A percentile compares a stretch with the other conserved stretches of the same genome.
Conservation (phyloP, 148 eudicot genomes). For the Selenicereus undatus region DNA sequence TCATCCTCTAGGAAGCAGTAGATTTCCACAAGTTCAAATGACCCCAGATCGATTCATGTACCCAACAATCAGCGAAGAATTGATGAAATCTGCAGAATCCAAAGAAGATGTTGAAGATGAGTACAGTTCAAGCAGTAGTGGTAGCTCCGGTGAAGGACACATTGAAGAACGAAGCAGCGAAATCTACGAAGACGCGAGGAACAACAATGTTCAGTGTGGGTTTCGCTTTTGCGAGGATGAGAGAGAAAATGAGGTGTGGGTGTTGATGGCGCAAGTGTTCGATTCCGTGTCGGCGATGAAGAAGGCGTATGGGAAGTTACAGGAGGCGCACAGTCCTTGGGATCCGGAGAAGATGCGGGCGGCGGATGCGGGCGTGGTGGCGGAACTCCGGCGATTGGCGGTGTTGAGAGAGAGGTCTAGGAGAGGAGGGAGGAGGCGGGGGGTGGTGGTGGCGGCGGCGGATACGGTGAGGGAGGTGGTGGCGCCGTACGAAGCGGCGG, state of each 20-base stretch:
- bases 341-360: constrained; percentile 75
- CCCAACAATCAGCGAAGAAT: constrained; percentile 21
- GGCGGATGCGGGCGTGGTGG: constrained; percentile 85
- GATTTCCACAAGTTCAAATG: constrained; percentile 32
- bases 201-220: too few relatives aligned
- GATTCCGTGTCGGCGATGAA: constrained; percentile 65
- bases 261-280: constrained; percentile 60
- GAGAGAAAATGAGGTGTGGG: constrained; percentile 34
- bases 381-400: constrained; percentile 68
- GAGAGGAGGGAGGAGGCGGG: constrained; percentile 37
- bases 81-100: constrained; percentile 13
- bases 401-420: constrained; percentile 73
- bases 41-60: constrained; percentile 29
- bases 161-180: constrained; percentile 25
- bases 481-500: constrained; percentile 92
- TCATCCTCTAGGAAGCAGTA: constrained; percentile 59
- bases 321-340: constrained; percentile 89
- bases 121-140: background rate
- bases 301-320: constrained; percentile 67
- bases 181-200: constrained; percentile 18
- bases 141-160: constrained; percentile 14
- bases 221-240: background rate
- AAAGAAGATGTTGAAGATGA: constrained; percentile 7
- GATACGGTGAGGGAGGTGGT: constrained; percentile 66
- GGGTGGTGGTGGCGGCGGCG: constrained; percentile 29